These are phyloP conservation scores for Bullera alba DNA, from an alignment of 768 basidiomycete species.

Conservation along the genomic window DNA sequence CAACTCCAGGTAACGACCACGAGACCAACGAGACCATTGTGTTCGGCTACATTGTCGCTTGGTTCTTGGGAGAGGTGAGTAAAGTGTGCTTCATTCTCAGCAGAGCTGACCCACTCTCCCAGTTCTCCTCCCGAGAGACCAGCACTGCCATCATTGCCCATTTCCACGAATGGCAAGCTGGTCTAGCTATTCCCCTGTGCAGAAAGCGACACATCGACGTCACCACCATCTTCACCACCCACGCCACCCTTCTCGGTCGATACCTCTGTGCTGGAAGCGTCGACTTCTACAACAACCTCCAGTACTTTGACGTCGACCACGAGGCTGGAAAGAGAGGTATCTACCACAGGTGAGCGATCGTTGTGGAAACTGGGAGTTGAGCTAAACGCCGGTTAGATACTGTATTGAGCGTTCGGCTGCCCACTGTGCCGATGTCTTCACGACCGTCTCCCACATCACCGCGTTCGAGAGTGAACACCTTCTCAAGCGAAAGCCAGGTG, in stretches of 20 bases:
- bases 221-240: slow-evolving; percentile 97
- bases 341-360: slow-evolving; percentile 60
- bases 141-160: slow-evolving; percentile 85
- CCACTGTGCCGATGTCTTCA: slow-evolving; percentile 97
- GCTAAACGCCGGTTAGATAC: slow-evolving; percentile 50
- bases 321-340: slow-evolving; percentile 99
- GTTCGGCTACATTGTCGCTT: slow-evolving; percentile 95
- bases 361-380: no score
- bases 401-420: slow-evolving; percentile 93
- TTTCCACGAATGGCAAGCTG: slow-evolving; percentile 99
- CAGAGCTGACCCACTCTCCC: not conserved
- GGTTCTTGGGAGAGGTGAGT: slow-evolving; percentile 96
- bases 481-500: slow-evolving; percentile 78
- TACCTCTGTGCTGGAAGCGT: slow-evolving; percentile 97
- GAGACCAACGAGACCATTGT: slow-evolving; percentile 98
- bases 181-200: slow-evolving; percentile 81
- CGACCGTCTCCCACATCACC: slow-evolving; percentile 95
- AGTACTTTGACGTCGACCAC: slow-evolving; percentile 99
- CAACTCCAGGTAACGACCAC: slow-evolving; percentile 88
- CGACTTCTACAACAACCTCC: slow-evolving; percentile 98
- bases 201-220: slow-evolving; percentile 96
- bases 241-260: slow-evolving; percentile 94
- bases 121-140: slow-evolving; percentile 57
- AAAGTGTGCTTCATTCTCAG: slow-evolving; percentile 10
- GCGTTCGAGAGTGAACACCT: slow-evolving; percentile 95